Conservation (phyloP, 768 basidiomycete species). For the Candolleomyces eurysporus region DNA sequence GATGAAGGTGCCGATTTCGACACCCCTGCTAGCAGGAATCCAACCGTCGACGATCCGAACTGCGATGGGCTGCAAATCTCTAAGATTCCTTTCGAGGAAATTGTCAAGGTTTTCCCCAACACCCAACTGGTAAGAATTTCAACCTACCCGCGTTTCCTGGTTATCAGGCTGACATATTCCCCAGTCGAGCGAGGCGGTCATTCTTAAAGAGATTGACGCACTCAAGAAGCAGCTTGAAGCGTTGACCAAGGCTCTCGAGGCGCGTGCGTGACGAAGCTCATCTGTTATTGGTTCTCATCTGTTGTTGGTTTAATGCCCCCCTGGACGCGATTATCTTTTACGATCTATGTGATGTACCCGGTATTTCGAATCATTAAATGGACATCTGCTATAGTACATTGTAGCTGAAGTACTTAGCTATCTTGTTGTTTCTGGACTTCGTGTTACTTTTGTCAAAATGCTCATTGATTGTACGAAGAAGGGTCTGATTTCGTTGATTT, state of each 20-base stretch:
- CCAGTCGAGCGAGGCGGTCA: constrained; percentile 69
- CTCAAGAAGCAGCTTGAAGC: constrained; percentile 47
- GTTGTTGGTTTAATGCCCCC: no score
- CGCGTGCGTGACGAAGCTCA: no score
- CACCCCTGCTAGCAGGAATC: constrained; percentile 53
- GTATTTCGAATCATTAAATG: no score
- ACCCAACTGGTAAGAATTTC: constrained; percentile 57
- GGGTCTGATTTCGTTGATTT: constrained; percentile 91
- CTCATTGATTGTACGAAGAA: constrained; percentile 85
- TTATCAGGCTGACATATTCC: constrained; percentile 2
- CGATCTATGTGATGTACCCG: no score
- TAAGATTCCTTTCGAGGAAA: constrained; percentile 64
- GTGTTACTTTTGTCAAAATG: constrained; percentile 55
- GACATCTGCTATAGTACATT: no score
- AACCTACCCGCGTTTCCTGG: constrained; percentile 2
- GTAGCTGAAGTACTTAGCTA: neutral
- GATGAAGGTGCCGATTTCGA: constrained; percentile 58
- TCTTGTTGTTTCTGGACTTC: constrained; percentile 6
- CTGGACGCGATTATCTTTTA: no score
- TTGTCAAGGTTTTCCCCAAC: constrained; percentile 73
- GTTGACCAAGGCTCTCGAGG: constrained; percentile 17
- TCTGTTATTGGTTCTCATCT: no score
- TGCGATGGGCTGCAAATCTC: constrained; percentile 62
- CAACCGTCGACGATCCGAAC: constrained; percentile 55
- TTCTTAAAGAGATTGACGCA: constrained; percentile 61